Evolutionary conservation across 2,329 filamentous ascomycete species (phyloP), one percentile per base, ranked within the genome.

Genomic region (Aspergillus transmontanensis): DNA sequence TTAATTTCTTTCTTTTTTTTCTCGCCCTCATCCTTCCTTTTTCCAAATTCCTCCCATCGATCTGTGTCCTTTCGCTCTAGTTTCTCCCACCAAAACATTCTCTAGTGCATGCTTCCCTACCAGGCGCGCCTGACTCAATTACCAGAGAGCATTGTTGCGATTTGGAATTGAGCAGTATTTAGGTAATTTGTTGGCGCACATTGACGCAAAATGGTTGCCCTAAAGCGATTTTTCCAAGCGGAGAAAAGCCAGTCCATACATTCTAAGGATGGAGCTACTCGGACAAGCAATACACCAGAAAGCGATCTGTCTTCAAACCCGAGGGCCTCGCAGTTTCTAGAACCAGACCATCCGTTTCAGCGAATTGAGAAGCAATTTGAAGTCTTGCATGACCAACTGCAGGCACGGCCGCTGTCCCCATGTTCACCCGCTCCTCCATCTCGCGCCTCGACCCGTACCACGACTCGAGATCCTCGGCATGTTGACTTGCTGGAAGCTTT

Each of bases 401-500:
- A 70, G 57, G 61, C 71, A 32, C 69, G 75, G 39, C 71, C 75
- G 6, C 34, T 66, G 48, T 73, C 75, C 46, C 66, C 72, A 36
- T 64, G 71, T 45, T 72, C 70, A 26, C 70, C 71, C 39, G 62
- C 67, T 19, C 66, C 67, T 9, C 70, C 71, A 23, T 69, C 70
- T 65, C 68, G 65, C 61, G 66, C 64, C 50, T 69, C 70, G 28
- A 71, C 57, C 61, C 67, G 62, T 32, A 66, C 58, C 48, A 66
- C 63, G 19, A 59, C 62, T 43, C 72, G 63, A 51, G 75, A 60
- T 36, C 64, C 70, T 43, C 74, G 77, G 23, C 77, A 81, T 71
- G 72, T 81, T 50, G 79, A 81, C 64, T 69, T 81, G 36, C 66
- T 80, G 23, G 77, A 79, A 63, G 78, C 79, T 14, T 59, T 79